phyloP scores from a whole-genome alignment of 345 rosid species.

The Combretum micranthum region DNA sequence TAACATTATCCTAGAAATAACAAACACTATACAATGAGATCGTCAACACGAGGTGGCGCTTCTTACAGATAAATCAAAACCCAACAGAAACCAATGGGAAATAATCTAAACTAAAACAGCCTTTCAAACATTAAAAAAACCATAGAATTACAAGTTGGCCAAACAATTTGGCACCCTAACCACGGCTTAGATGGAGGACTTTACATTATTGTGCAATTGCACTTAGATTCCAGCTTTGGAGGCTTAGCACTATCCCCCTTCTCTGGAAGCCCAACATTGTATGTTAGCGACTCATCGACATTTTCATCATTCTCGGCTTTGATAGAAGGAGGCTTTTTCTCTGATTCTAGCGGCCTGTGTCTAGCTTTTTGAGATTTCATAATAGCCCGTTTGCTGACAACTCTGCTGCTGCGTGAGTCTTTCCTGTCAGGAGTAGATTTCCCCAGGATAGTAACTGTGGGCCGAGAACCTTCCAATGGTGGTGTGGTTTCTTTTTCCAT shows the following conservation, averaged over 20 bases:
- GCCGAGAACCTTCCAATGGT: conserved; percentile 48
- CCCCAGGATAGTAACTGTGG: conserved; percentile 66
- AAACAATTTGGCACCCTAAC: no score
- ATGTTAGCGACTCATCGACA: conserved; percentile 42
- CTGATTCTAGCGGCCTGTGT: conserved; percentile 51
- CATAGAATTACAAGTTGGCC: background rate
- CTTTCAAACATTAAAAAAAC: conserved; percentile 24
- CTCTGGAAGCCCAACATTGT: conserved; percentile 55
- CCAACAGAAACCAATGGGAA: conserved; percentile 28
- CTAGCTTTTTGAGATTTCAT: conserved; percentile 49
- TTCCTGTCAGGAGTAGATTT: conserved; percentile 44
- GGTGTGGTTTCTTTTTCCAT: conserved; percentile 51
- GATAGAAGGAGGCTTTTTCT: conserved; percentile 27
- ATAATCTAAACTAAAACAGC: conserved; percentile 30
- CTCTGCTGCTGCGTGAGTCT: conserved; percentile 40
- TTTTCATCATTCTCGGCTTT: conserved; percentile 83
- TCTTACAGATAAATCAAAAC: conserved; percentile 26
- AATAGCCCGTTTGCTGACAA: conserved; percentile 33
- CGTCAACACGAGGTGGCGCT: conserved; percentile 29
- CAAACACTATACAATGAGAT: conserved; percentile 44
- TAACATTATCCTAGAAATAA: conserved; percentile 24
- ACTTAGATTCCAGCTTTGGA: conserved; percentile 86
- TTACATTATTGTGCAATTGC: conserved; percentile 99
- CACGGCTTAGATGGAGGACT: no score
- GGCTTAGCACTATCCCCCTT: conserved; percentile 61